Conservation (phyloP, 1,284 basidiomycete genomes). For the Sanguinoderma infundibulare region DNA sequence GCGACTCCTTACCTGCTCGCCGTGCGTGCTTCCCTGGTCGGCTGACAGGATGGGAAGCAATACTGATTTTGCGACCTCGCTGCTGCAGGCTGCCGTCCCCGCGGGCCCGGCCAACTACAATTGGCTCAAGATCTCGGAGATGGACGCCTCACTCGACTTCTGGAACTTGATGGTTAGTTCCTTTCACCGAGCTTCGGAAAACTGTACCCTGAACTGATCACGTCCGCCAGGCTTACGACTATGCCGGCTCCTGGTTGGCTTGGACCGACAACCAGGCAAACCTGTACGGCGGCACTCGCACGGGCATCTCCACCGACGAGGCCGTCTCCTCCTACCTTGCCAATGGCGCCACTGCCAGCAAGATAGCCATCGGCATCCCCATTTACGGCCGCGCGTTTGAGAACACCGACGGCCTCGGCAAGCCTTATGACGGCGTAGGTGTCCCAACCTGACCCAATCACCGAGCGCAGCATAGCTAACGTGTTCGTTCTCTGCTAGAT, state of each 20-base stretch:
- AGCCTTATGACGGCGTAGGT: constrained; percentile 71
- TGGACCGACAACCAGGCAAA: constrained; percentile 84
- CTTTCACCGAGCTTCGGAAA: background rate
- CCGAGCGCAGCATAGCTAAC: background rate
- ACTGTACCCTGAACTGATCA: background rate
- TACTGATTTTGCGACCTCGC: background rate
- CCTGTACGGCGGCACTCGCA: constrained; percentile 68
- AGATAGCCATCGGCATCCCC: background rate
- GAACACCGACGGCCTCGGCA: background rate
- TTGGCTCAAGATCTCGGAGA: constrained; percentile 68
- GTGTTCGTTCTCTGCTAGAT: constrained; percentile 44
- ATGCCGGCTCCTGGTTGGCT: constrained; percentile 71
- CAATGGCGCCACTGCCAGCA: background rate
- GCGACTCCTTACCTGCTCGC: constrained; percentile 61
- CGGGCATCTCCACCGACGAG: constrained; percentile 70
- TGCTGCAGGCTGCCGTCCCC: constrained; percentile 46
- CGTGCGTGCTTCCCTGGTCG: constrained; percentile 34
- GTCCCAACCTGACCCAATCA: background rate
- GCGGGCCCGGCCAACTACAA: constrained; percentile 75
- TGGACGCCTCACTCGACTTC: constrained; percentile 78
- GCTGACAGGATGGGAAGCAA: background rate
- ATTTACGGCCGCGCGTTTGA: background rate
- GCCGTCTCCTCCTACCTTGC: constrained; percentile 47
- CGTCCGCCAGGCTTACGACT: constrained; percentile 70
- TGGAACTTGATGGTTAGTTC: constrained; percentile 89